Conservation (phyloP, 1,284 basidiomycete species). For the Leccinum subatratum region DNA sequence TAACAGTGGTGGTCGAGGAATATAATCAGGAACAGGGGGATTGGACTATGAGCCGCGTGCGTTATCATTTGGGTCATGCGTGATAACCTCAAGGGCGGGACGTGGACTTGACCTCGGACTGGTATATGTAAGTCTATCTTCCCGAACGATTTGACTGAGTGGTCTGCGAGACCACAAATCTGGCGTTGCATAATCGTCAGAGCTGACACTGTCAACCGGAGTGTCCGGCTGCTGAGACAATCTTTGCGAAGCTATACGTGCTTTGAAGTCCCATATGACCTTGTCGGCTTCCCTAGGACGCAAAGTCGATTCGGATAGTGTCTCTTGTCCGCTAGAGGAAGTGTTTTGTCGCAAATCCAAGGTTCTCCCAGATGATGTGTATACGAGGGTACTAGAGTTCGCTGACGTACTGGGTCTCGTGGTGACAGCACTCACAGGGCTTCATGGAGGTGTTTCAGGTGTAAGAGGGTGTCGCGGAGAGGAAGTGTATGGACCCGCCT, state of each 20-base stretch:
- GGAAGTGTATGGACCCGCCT: slow-evolving; percentile 27
- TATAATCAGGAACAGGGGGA: slow-evolving; percentile 19
- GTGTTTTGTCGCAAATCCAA: slow-evolving; percentile 30
- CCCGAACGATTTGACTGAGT: slow-evolving; percentile 27
- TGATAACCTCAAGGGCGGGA: slow-evolving; percentile 32
- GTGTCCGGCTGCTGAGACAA: slow-evolving; percentile 18
- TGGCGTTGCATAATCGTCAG: slow-evolving; percentile 31
- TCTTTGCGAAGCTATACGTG: slow-evolving; percentile 19
- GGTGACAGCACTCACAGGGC: slow-evolving; percentile 51
- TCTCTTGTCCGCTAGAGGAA: slow-evolving; percentile 31
- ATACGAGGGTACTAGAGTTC: slow-evolving; percentile 22
- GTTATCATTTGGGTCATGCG: slow-evolving; percentile 20
- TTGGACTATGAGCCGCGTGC: slow-evolving; percentile 20
- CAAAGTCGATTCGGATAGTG: slow-evolving; percentile 30
- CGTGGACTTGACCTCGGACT: slow-evolving; percentile 25
- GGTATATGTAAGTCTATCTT: slow-evolving; percentile 18
- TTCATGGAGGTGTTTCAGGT: slow-evolving; percentile 48
- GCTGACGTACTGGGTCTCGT: slow-evolving; percentile 35
- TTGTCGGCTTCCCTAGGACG: slow-evolving; percentile 33
- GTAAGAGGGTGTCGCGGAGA: slow-evolving; percentile 20
- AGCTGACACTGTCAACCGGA: slow-evolving; percentile 22
- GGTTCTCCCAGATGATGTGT: slow-evolving; percentile 25
- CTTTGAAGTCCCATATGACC: slow-evolving; percentile 30
- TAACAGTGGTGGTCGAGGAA: slow-evolving; percentile 20
- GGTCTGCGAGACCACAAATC: slow-evolving; percentile 33